Percentiles rank a stretch among this genome's conserved stretches.
Evolutionary conservation across 176 grass and related monocot genomes (phyloP).

Genomic region (Oryza rufipogon): DNA sequence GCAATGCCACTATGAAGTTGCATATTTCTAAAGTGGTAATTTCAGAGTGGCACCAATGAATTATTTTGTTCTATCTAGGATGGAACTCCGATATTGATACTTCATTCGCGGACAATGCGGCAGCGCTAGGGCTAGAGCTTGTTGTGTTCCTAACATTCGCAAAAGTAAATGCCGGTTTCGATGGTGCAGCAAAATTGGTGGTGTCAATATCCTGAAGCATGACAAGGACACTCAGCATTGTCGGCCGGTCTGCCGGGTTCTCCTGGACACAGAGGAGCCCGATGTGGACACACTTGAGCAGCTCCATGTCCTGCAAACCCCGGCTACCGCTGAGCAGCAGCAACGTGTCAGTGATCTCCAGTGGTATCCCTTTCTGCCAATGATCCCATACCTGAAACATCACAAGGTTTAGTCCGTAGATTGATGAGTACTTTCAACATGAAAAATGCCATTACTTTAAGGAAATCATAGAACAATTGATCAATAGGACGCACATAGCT

Average conservation of each 20-base stretch:
- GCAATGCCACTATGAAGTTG: too few relatives aligned
- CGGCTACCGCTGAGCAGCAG: not conserved
- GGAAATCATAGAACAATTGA: too few relatives aligned
- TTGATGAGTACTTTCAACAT: too few relatives aligned
- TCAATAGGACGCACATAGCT: not conserved
- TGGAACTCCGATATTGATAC: not conserved
- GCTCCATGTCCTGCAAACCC: not conserved
- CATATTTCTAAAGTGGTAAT: too few relatives aligned
- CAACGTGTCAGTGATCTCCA: conserved; percentile 18
- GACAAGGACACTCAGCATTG: not conserved
- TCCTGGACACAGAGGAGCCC: conserved; percentile 42
- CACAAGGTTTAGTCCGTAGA: not conserved
- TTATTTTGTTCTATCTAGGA: not conserved
- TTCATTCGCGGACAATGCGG: not conserved
- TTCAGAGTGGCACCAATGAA: too few relatives aligned
- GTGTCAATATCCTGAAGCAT: not conserved
- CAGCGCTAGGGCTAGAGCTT: not conserved
- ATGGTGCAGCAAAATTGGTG: not conserved
- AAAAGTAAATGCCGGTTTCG: not conserved
- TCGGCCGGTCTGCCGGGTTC: not conserved
- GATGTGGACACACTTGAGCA: conserved; percentile 43
- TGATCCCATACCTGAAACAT: conserved; percentile 38
- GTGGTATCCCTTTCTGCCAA: conserved; percentile 5
- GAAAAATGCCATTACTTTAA: too few relatives aligned
- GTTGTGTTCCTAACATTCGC: not conserved